Evolutionary conservation across 306 rosid species (phyloP), one percentile per base, ranked within the genome.

Genomic region (Canavalia ensiformis): DNA sequence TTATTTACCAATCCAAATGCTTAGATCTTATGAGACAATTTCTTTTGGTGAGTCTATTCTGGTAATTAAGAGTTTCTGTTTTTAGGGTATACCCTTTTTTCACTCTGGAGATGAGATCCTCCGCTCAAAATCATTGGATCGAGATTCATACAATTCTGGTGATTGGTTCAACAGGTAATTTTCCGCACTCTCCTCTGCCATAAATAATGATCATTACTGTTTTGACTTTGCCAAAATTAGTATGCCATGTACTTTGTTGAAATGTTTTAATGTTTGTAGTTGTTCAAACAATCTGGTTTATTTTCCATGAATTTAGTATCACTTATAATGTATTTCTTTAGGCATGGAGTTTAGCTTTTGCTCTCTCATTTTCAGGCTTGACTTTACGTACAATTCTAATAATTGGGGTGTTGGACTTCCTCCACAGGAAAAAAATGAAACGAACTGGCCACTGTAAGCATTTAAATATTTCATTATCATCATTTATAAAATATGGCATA

Each of bases 361-460:
- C 78, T 73, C 55, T 49, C 18, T 18, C 47, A 56, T 67, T 87
- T 84, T 58, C 92, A 93, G 97, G 90, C 90, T 93, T 51, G 99
- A 95, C 90, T 93, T 95, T 78, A 88, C 96, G 6, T 93, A 90
- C 81, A 89, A 78, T 78, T 87, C 86, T 75, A 93, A 93, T 81
- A 95, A 95, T 73, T 93, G 99, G 99, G 98, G 98, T 56, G 90
- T 90, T 65, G 99, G 97, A 60, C 97, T 95, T 88, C 98, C 97
- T 87, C 97, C 97, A 68, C 85, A 72, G 72, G 93, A 85, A 85
- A 95, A 95, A 87, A 95, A 95, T 74, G 97, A 89, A 86, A 87
- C 84, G 73, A 81, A 52, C 83, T 95, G 99, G 99, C 90, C 94
- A 13, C 76, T 90, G 99, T 95, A 87, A 90, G 97, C 83, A 50